phyloP scores from a whole-genome alignment of 192 early-diverging fungal species.

The Physocladia obscura region DNA sequence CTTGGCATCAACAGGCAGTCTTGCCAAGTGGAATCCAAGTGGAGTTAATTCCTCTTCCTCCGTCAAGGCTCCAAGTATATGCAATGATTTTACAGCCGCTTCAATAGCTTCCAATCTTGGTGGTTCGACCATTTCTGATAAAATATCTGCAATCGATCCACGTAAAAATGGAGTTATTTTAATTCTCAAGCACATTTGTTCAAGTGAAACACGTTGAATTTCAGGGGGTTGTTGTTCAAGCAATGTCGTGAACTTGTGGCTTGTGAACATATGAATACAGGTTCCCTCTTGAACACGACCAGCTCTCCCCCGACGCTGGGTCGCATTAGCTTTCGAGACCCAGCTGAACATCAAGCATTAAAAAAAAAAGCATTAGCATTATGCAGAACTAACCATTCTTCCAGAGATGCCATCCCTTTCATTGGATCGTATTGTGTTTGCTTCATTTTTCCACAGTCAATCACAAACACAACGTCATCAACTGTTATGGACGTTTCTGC shows the following conservation, averaged over 20 bases:
- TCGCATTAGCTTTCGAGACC: slow-evolving; percentile 45
- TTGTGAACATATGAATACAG: slow-evolving; percentile 79
- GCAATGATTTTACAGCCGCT: slow-evolving; percentile 53
- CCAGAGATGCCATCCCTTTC: slow-evolving; percentile 60
- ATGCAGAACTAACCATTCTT: slow-evolving; percentile 56
- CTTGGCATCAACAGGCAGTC: slow-evolving; percentile 75
- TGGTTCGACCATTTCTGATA: slow-evolving; percentile 55
- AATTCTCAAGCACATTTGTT: slow-evolving; percentile 67
- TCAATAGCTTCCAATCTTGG: slow-evolving; percentile 59
- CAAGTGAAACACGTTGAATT: slow-evolving; percentile 75
- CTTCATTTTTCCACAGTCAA: slow-evolving; percentile 75
- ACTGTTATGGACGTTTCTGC: slow-evolving; percentile 78
- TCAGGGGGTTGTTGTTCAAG: slow-evolving; percentile 71
- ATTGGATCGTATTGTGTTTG: slow-evolving; percentile 67
- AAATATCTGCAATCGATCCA: slow-evolving; percentile 45
- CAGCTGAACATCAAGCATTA: slow-evolving; percentile 31
- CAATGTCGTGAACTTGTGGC: slow-evolving; percentile 48
- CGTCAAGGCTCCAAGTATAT: slow-evolving; percentile 28
- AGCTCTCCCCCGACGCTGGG: slow-evolving; percentile 61
- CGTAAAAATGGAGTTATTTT: slow-evolving; percentile 30
- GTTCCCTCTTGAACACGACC: slow-evolving; percentile 75
- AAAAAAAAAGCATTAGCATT: slow-evolving; percentile 16
- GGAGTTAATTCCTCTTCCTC: slow-evolving; percentile 61
- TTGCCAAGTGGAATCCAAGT: slow-evolving; percentile 69
- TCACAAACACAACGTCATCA: slow-evolving; percentile 76